These are phyloP conservation scores for Paxillus involutus DNA, from an alignment of 768 basidiomycete genomes.

Conservation along the genomic window DNA sequence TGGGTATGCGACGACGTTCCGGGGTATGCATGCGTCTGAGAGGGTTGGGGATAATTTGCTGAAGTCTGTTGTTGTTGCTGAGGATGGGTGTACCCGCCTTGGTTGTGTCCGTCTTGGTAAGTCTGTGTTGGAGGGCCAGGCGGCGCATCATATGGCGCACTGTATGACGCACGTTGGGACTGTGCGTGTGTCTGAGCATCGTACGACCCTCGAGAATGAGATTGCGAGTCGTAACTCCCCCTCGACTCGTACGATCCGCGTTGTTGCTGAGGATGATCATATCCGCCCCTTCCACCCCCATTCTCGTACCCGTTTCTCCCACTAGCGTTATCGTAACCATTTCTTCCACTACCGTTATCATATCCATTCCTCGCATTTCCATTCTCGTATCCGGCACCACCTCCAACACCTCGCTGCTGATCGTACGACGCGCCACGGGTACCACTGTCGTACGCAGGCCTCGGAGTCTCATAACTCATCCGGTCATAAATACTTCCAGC, in stretches of 20 bases:
- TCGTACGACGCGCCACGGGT: constrained; percentile 15
- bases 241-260: constrained; percentile 29
- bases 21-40: constrained; percentile 23
- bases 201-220: constrained; percentile 20
- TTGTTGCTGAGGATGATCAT: constrained; percentile 26
- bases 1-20: constrained; percentile 18
- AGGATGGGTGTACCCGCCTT: constrained; percentile 18
- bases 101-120: constrained; percentile 27
- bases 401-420: constrained; percentile 13
- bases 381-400: constrained; percentile 17
- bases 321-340: constrained; percentile 21
- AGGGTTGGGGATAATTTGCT: constrained; percentile 14
- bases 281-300: background rate
- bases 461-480: constrained; percentile 14
- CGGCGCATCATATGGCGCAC: constrained; percentile 22
- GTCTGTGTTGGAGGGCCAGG: constrained; percentile 13
- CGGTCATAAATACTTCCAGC: constrained; percentile 18
- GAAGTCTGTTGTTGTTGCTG: constrained; percentile 16
- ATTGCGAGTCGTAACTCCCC: constrained; percentile 23
- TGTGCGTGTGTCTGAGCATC: constrained; percentile 19
- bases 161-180: constrained; percentile 21
- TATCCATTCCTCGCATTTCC: constrained; percentile 21
- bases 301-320: constrained; percentile 20
- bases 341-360: constrained; percentile 13
- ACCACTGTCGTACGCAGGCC: constrained; percentile 5